Evolutionary conservation across 192 early-diverging fungal species (phyloP).

Genomic region (Backusella tarrabulga): DNA sequence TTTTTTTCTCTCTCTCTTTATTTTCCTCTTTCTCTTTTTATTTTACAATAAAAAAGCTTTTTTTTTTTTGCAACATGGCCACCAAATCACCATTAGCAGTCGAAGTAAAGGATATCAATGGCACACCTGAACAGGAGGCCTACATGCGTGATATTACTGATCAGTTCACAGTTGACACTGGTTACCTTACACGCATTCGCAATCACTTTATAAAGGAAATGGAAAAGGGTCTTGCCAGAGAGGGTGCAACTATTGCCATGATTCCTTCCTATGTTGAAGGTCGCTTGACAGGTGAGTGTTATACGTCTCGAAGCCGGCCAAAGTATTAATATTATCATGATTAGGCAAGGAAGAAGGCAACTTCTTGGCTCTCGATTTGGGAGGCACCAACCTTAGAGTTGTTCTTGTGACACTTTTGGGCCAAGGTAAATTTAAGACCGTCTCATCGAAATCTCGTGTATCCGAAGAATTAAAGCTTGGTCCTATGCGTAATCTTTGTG

Average conservation of each 20-base stretch:
- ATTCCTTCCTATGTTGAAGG: slow-evolving; percentile 86
- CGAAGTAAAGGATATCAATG: slow-evolving; percentile 33
- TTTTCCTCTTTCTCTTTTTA: not conserved
- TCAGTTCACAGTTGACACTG: slow-evolving; percentile 54
- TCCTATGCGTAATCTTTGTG: slow-evolving; percentile 48
- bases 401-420: slow-evolving; percentile 83
- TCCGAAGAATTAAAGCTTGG: slow-evolving; percentile 58
- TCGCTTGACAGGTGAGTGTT: slow-evolving; percentile 58
- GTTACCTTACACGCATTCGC: slow-evolving; percentile 56
- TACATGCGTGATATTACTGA: slow-evolving; percentile 47
- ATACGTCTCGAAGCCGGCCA: too few species aligned
- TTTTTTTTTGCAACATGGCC: not conserved
- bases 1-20: not conserved
- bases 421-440: slow-evolving; percentile 63
- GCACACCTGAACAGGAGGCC: slow-evolving; percentile 49
- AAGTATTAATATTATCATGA: not conserved
- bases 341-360: slow-evolving; percentile 72
- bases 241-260: slow-evolving; percentile 70
- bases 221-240: slow-evolving; percentile 58
- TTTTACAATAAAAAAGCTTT: not conserved
- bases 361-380: slow-evolving; percentile 90
- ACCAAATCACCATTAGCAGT: slow-evolving; percentile 28
- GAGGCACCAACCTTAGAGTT: slow-evolving; percentile 92
- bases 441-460: slow-evolving; percentile 71
- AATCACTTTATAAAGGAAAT: slow-evolving; percentile 61